Conservation (phyloP, 2,329 filamentous ascomycete genomes). For the Xylaria sp. region DNA sequence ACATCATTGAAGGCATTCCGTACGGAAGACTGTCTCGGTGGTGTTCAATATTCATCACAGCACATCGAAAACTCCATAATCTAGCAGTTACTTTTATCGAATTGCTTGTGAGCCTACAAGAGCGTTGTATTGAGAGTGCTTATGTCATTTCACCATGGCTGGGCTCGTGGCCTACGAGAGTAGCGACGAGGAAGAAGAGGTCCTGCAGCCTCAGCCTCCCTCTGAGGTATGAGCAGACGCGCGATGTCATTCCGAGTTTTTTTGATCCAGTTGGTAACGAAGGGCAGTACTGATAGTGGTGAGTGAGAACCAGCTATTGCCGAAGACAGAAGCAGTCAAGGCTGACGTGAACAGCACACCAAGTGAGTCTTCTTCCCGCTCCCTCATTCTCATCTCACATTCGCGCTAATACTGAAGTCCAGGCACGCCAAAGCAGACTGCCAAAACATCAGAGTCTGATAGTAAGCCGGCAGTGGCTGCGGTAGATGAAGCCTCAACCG, state of each 20-base stretch:
- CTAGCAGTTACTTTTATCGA: too few species aligned
- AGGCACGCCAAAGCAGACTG: slow-evolving; percentile 14
- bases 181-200: slow-evolving; percentile 33
- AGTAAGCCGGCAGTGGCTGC: not conserved
- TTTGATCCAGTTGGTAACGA: slow-evolving; percentile 8
- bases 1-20: too few species aligned
- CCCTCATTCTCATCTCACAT: not conserved
- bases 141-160: slow-evolving; percentile 17
- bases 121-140: not conserved
- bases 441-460: slow-evolving; percentile 2
- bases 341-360: slow-evolving; percentile 14
- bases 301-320: slow-evolving; percentile 33
- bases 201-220: slow-evolving; percentile 19
- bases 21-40: too few species aligned
- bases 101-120: too few species aligned
- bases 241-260: slow-evolving; percentile 11
- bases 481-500: slow-evolving; percentile 15
- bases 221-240: slow-evolving; percentile 29
- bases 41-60: not conserved
- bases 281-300: slow-evolving; percentile 32
- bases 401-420: slow-evolving; percentile 1
- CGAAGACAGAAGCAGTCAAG: slow-evolving; percentile 22
- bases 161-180: slow-evolving; percentile 33
- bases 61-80: too few species aligned
- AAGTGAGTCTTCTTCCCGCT: slow-evolving; percentile 22